Percentiles rank a stretch among this genome's conserved stretches.
These are phyloP conservation scores for Leucocoprinus sp. DNA, from an alignment of 768 basidiomycete genomes.

Conservation along the genomic window DNA sequence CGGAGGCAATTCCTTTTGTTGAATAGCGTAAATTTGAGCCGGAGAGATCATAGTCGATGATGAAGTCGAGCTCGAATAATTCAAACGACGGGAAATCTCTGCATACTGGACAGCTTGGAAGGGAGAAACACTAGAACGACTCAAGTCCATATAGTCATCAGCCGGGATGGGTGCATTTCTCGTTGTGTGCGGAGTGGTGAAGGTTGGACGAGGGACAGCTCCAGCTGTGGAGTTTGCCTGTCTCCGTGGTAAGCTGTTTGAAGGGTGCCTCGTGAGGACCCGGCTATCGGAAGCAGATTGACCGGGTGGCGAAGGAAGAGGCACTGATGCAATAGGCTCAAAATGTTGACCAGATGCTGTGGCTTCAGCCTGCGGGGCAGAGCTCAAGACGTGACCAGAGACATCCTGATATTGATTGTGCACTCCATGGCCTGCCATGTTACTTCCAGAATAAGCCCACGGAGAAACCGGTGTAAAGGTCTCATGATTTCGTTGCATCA, in stretches of 20 bases:
- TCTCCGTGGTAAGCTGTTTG: slow-evolving; percentile 15
- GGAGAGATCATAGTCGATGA: background rate
- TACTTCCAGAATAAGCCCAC: slow-evolving; percentile 15
- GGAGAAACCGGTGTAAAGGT: slow-evolving; percentile 27
- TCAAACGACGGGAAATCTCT: slow-evolving; percentile 55
- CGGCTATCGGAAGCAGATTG: slow-evolving; percentile 12
- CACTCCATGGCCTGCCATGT: slow-evolving; percentile 16
- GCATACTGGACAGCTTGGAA: slow-evolving; percentile 71
- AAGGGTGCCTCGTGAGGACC: slow-evolving; percentile 12
- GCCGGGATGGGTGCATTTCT: slow-evolving; percentile 16
- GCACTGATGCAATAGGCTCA: slow-evolving; percentile 13
- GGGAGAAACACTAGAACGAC: slow-evolving; percentile 62
- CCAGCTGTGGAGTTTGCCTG: slow-evolving; percentile 14
- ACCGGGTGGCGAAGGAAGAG: slow-evolving; percentile 13
- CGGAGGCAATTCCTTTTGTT: slow-evolving; percentile 20
- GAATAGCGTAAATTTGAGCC: slow-evolving; percentile 11
- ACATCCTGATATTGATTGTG: slow-evolving; percentile 9
- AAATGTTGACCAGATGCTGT: slow-evolving; percentile 11
- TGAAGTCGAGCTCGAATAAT: slow-evolving; percentile 22
- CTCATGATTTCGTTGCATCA: slow-evolving; percentile 45
- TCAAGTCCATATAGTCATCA: slow-evolving; percentile 54
- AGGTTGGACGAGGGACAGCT: slow-evolving; percentile 14
- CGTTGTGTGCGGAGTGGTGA: slow-evolving; percentile 13
- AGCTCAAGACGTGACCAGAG: slow-evolving; percentile 29
- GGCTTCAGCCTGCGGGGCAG: too few species aligned